Base-by-base conservation (phyloP, 2,329 filamentous ascomycete genomes). In the Talaromyces sp. region DNA sequence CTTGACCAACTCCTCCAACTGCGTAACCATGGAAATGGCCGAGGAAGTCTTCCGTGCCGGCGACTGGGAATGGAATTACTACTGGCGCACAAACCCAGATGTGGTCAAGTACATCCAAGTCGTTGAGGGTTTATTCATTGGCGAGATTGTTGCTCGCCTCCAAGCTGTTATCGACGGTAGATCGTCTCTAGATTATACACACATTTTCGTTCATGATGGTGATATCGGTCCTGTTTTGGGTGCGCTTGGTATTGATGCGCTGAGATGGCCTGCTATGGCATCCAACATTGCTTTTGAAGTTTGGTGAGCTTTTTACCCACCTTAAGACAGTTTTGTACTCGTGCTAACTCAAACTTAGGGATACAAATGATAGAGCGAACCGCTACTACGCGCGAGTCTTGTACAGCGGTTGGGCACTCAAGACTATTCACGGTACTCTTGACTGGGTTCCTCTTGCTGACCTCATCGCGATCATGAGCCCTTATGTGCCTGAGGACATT, bases 61-160 rank as follows among this genome's bases (percentile, higher is more conserved):
- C 5, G 77, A 79, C 58, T 79, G 77, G 77, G 76, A 78, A 61
- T 79, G 76, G 74, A 79, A 79, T 56, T 79, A 78, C 68, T 78
- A 75, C 68, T 79, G 75, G 76, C 73, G 77, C 7, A 67, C 68
- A 3, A 78, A 75, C 47, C 69, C 71, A 0, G 71, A 78, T 47
- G 76, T 70, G 3, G 70, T 68, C n/a, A 70, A 71, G 54, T 79
- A 79, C 49, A 79, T 79, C 40, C 75, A 76, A 62, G 66, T 75
- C 1, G 73, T 76, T 1, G 73, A 78, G 62, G 77, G 77, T 8
- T 64, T 78, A 11, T 79, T 79, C 31, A 77, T 79, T 43, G 73
- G 74, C 0, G 77, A 79, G 63, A 73, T 79, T 1, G 60, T 79
- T n/a, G 63, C 69, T 11, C 70, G 69, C 29, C 62, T 78, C 2